Base-by-base conservation (phyloP, 352 stramenopile genomes). In the Pelagophyceae sp. region DNA sequence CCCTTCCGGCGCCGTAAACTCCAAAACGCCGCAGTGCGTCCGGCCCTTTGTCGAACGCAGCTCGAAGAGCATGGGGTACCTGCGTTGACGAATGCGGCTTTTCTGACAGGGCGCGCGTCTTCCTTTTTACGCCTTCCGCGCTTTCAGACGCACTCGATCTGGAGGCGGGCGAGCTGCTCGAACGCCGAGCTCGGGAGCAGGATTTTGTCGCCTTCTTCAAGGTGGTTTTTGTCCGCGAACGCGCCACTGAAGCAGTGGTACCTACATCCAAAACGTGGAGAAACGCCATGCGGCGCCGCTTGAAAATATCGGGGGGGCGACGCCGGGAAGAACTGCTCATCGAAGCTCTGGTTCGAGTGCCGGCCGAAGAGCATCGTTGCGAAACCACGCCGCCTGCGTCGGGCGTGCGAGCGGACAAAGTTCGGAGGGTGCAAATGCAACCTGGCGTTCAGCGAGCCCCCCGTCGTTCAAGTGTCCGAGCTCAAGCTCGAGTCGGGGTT, bases 41-140 rank as follows among this genome's bases (percentile, higher is more conserved):
- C 92, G 92, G 76, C 90, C 93, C 35, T 93, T 90, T 61, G 77
- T 38, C 65, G 93, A 96, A 5, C 89, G 90, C 58, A 99, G 87
- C 80, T 97, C 93, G 83, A 99, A 99, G 20, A 99, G 89, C 95
- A 99, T 99, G 75, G 96, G 96, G 83, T 98, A 99, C 83, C 45
- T 54, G 45, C 11, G 11, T 54, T 54, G 45, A 54, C 11, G 45
- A 54, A 71, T 64, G 29, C 65, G 63, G 37, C 23, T 72, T 31
- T 29, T 76, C 25, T 70, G n/a, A 71, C 20, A 32, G 31, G 27
- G 31, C n/a, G 29, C 38, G 31, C n/a, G 31, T 0, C 20, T 32
- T 15, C 20, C n/a, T 45, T 33, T 78, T 32, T 23, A 78, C 20
- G 58, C 29, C 61, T 37, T 78, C 17, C 25, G 58, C 25, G n/a